A percentile compares a stretch with the other conserved stretches of the same genome.
Conservation (phyloP, 768 basidiomycete genomes). For the Lactarius akahatsu region DNA sequence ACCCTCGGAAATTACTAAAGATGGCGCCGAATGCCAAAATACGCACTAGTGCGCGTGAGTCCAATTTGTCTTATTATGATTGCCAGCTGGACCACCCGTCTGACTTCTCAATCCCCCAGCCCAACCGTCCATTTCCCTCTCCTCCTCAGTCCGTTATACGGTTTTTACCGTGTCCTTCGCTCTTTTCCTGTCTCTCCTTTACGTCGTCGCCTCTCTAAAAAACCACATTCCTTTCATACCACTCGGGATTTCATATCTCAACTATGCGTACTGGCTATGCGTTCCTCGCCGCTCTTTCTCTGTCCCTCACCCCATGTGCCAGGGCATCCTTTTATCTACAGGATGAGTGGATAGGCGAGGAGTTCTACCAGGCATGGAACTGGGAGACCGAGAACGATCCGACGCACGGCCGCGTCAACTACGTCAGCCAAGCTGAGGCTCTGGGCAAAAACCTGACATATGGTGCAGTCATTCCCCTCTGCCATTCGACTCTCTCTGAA, state of each 20-base stretch:
- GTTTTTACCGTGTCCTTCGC: constrained; percentile 24
- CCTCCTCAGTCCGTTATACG: constrained; percentile 6
- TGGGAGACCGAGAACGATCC: constrained; percentile 57
- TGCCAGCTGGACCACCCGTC: neutral
- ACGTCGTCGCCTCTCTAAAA: constrained; percentile 30
- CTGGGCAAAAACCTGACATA: constrained; percentile 45
- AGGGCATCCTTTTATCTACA: constrained; percentile 19
- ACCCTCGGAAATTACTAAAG: neutral
- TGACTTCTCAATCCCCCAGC: neutral
- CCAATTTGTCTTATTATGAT: neutral
- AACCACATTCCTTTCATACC: constrained; percentile 28
- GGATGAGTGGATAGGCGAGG: constrained; percentile 35
- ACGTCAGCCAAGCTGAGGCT: constrained; percentile 49
- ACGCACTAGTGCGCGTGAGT: neutral
- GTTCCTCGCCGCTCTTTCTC: constrained; percentile 20
- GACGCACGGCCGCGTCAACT: constrained; percentile 63
- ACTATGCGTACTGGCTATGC: constrained; percentile 38
- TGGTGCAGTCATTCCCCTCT: constrained; percentile 36
- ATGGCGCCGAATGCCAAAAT: neutral
- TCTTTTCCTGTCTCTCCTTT: constrained; percentile 33
- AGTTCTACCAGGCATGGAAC: constrained; percentile 49
- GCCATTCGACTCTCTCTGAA: neutral
- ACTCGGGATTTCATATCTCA: constrained; percentile 29
- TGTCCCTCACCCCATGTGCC: constrained; percentile 9
- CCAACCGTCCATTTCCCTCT: neutral